Percentiles rank a stretch among this genome's conserved stretches.
Evolutionary conservation across 2,329 filamentous ascomycete genomes (phyloP).

Genomic region (Cladosporium sp.): DNA sequence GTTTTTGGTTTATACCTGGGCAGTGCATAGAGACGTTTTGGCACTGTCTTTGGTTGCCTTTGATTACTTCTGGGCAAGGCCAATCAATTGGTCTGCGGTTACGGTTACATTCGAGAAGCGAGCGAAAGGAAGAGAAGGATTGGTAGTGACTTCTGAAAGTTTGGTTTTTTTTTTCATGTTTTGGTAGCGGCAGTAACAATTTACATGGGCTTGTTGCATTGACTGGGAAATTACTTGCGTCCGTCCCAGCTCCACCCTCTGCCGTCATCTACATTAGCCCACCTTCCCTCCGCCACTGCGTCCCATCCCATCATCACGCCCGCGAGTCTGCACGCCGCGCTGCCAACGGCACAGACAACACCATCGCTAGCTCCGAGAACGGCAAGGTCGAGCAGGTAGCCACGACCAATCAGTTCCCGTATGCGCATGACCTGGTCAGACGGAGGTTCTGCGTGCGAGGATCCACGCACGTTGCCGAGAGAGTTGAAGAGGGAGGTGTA

Average conservation of each 20-base stretch:
- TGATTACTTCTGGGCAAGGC: too few species aligned
- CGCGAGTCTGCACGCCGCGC: constrained; percentile 63
- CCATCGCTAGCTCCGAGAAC: constrained; percentile 66
- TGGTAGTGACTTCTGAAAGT: too few species aligned
- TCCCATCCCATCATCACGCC: constrained; percentile 89
- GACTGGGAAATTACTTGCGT: background rate
- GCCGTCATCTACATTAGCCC: constrained; percentile 76
- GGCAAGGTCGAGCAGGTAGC: constrained; percentile 75
- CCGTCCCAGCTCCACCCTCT: constrained; percentile 33
- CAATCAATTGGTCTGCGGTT: too few species aligned
- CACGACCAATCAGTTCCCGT: constrained; percentile 70
- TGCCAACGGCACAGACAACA: constrained; percentile 72
- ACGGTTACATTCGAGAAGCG: too few species aligned
- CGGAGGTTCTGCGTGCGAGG: background rate
- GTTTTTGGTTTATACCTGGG: too few species aligned
- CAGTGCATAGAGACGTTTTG: too few species aligned
- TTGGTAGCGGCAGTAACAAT: too few species aligned
- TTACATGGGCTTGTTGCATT: too few species aligned
- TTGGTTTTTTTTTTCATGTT: too few species aligned
- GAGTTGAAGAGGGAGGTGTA: constrained; percentile 78
- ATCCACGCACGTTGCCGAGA: constrained; percentile 48
- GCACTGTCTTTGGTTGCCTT: too few species aligned
- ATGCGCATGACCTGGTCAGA: constrained; percentile 56
- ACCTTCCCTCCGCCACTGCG: constrained; percentile 55
- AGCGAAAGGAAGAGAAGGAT: too few species aligned